Evolutionary conservation across 768 basidiomycete species (phyloP).

Genomic region (Candolleomyces efflorescens): DNA sequence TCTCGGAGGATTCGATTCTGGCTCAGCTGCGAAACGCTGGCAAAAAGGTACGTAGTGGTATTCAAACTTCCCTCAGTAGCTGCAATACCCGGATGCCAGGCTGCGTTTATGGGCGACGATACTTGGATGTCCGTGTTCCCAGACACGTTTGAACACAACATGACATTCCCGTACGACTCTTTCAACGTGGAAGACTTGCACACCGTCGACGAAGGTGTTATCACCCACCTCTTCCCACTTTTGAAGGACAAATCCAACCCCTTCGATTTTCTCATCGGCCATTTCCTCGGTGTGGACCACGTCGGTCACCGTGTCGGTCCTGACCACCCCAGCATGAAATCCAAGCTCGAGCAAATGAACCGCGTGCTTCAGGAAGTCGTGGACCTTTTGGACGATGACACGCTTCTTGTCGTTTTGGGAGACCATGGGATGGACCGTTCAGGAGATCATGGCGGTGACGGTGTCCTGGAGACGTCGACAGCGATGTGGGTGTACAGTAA

Average conservation of each 20-base stretch:
- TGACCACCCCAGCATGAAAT: slow-evolving; percentile 77
- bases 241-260: slow-evolving; percentile 46
- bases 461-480: slow-evolving; percentile 75
- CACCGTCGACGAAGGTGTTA: slow-evolving; percentile 91
- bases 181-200: slow-evolving; percentile 99
- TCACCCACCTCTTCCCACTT: slow-evolving; percentile 76
- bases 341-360: slow-evolving; percentile 89
- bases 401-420: slow-evolving; percentile 85
- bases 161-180: slow-evolving; percentile 86
- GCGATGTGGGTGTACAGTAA: slow-evolving; percentile 95
- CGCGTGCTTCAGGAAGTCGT: slow-evolving; percentile 70
- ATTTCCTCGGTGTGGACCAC: slow-evolving; percentile 95
- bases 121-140: slow-evolving; percentile 95
- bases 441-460: slow-evolving; percentile 96
- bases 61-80: not conserved
- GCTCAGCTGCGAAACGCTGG: slow-evolving; percentile 60
- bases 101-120: slow-evolving; percentile 94
- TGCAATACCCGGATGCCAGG: slow-evolving; percentile 33
- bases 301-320: slow-evolving; percentile 94
- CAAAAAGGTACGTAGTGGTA: slow-evolving; percentile 45
- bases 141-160: slow-evolving; percentile 60
- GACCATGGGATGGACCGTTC: slow-evolving; percentile 97
- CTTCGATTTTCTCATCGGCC: slow-evolving; percentile 90
- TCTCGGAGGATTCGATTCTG: slow-evolving; percentile 85
- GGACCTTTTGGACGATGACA: slow-evolving; percentile 73